Percentiles rank a stretch among this genome's conserved stretches.
phyloP scores from a whole-genome alignment of 1,284 basidiomycete genomes.

The Neotropicomus parvogracilis region DNA sequence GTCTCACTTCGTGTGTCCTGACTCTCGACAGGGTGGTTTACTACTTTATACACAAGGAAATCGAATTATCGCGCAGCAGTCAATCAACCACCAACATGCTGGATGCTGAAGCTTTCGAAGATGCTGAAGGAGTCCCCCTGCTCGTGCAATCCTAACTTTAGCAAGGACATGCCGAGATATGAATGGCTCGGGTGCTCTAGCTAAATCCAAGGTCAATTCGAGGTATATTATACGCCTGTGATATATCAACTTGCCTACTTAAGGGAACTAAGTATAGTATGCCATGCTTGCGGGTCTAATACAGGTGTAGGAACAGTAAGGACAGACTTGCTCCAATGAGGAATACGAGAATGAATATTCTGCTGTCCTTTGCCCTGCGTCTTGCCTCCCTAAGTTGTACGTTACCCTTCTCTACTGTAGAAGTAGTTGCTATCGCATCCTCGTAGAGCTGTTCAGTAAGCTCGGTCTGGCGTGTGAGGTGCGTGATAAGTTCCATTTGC shows the following conservation, averaged over 20 bases:
- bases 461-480: slow-evolving; percentile 86
- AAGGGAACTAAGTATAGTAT: slow-evolving; percentile 6
- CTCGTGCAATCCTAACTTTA: slow-evolving; percentile 29
- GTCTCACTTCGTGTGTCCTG: slow-evolving; percentile 2
- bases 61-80: slow-evolving; percentile 50
- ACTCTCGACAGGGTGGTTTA: slow-evolving; percentile 54
- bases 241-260: slow-evolving; percentile 2
- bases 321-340: slow-evolving; percentile 83
- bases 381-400: slow-evolving; percentile 80
- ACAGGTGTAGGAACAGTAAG: slow-evolving; percentile 84
- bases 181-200: background rate
- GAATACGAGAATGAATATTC: slow-evolving; percentile 82
- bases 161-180: background rate
- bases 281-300: slow-evolving; percentile 38
- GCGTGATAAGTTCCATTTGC: slow-evolving; percentile 83
- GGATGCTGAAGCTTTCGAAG: slow-evolving; percentile 61
- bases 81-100: slow-evolving; percentile 51
- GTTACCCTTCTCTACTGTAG: slow-evolving; percentile 84
- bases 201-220: too few species aligned
- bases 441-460: slow-evolving; percentile 85
- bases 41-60: slow-evolving; percentile 57
- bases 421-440: slow-evolving; percentile 81
- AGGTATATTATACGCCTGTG: background rate
- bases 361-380: slow-evolving; percentile 75
- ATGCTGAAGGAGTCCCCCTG: slow-evolving; percentile 59